Base-by-base conservation (phyloP, 192 early-diverging fungal genomes). In the Backusella mclennaniae region DNA sequence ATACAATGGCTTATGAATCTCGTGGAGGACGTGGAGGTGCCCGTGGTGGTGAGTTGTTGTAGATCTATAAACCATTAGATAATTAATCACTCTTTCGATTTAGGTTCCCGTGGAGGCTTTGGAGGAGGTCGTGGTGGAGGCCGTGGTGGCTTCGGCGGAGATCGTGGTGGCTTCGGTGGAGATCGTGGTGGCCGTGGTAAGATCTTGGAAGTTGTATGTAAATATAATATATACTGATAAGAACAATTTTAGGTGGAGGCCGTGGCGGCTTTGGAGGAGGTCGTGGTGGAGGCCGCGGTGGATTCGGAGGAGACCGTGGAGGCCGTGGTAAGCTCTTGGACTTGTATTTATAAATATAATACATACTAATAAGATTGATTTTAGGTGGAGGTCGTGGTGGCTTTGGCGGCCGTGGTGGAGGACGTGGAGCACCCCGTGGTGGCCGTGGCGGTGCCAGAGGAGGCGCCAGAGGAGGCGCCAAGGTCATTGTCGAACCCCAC, bases 401-500 rank as follows among this genome's bases (percentile, higher is more conserved):
- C 42, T 78, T 87, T 38, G 89, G 90, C 42, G 92, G 91, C 35
- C 26, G 26, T 26, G 26, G 26, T 26, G 26, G 26, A 26, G 26
- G 26, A 26, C 26, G 26, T 26, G 26, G 26, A 26, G 26, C 26
- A 26, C 26, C 26, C 26, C 26, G 26, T 26, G 26, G 26, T 26
- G 26, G 26, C 26, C 26, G 26, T 26, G 26, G 26, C 26, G 26
- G 26, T 26, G 26, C 26, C 26, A 73, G 88, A 26, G 94, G 92
- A 33, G 96, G 96, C 67, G 95, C 95, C 66, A 81, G 77, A 33
- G 97, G 95, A 21, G 96, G 96, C 35, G 89, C 95, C 84, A 99
- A 96, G 91, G 96, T 98, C 41, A 88, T 98, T 66, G 86, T 99
- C 53, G 96, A 99, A 87, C 98, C 98, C 33, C 98, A 99, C 83